These are phyloP conservation scores for Dioscorea cayenensis DNA, from an alignment of 116 monocot species.

Conservation along the genomic window DNA sequence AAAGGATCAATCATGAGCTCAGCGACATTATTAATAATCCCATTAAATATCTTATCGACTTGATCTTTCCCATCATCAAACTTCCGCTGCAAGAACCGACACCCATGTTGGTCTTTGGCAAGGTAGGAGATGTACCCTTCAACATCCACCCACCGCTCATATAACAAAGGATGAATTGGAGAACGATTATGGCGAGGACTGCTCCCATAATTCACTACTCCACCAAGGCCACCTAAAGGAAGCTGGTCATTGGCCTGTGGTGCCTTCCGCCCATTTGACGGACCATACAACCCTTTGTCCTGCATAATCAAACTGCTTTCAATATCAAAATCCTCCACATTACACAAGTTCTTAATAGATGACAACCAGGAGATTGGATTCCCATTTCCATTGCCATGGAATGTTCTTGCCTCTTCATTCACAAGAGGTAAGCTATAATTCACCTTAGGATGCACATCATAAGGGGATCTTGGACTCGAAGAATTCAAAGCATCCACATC, in stretches of 20 bases:
- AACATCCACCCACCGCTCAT: constrained; percentile 12
- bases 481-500: neutral
- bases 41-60: constrained; percentile 41
- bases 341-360: neutral
- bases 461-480: neutral
- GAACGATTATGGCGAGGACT: neutral
- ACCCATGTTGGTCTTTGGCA: constrained; percentile 61
- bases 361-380: neutral
- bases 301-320: constrained; percentile 16
- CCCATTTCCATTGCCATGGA: neutral
- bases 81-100: constrained; percentile 47
- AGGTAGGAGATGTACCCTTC: constrained; percentile 23
- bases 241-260: neutral
- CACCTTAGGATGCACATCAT: neutral
- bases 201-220: too few relatives aligned
- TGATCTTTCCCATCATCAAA: constrained; percentile 34
- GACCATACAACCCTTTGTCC: neutral
- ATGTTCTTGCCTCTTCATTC: neutral
- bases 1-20: constrained; percentile 62
- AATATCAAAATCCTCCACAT: neutral
- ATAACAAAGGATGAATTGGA: neutral
- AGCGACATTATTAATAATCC: constrained; percentile 34
- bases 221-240: neutral
- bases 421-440: neutral
- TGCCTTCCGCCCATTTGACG: neutral